phyloP scores from a whole-genome alignment of 2,329 filamentous ascomycete genomes.

The Clarireedia homoeocarpa region DNA sequence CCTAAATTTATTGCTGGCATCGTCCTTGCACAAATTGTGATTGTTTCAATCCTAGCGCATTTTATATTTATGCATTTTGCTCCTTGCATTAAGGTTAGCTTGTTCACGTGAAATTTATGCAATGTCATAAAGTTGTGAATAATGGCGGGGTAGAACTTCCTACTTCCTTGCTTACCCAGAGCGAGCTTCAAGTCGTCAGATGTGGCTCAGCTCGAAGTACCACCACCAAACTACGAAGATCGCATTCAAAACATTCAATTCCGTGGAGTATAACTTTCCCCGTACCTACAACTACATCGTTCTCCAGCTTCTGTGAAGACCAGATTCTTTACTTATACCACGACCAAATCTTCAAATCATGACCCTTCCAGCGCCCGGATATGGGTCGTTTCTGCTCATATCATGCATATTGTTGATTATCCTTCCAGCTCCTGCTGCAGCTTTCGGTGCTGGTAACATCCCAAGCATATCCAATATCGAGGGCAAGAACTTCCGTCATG shows the following conservation, averaged over 20 bases:
- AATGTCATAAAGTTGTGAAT: not conserved
- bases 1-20: too few species aligned
- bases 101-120: not conserved
- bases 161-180: too few species aligned
- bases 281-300: too few species aligned
- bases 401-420: conserved; percentile 47
- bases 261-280: too few species aligned
- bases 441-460: conserved; percentile 65
- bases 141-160: not conserved
- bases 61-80: too few species aligned
- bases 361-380: conserved; percentile 14
- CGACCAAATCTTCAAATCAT: conserved; percentile 10
- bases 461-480: conserved; percentile 52
- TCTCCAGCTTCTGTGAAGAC: too few species aligned
- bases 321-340: too few species aligned
- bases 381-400: conserved; percentile 37
- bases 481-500: conserved; percentile 63
- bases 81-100: too few species aligned
- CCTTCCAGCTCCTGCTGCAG: conserved; percentile 47
- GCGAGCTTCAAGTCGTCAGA: conserved; percentile 1
- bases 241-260: not conserved
- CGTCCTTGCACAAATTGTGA: too few species aligned
- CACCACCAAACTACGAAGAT: not conserved
- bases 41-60: too few species aligned
- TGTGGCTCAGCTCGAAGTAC: conserved; percentile 3